Conservation (phyloP, 495 filamentous ascomycete species). For the Talaromyces nanjingensis region DNA sequence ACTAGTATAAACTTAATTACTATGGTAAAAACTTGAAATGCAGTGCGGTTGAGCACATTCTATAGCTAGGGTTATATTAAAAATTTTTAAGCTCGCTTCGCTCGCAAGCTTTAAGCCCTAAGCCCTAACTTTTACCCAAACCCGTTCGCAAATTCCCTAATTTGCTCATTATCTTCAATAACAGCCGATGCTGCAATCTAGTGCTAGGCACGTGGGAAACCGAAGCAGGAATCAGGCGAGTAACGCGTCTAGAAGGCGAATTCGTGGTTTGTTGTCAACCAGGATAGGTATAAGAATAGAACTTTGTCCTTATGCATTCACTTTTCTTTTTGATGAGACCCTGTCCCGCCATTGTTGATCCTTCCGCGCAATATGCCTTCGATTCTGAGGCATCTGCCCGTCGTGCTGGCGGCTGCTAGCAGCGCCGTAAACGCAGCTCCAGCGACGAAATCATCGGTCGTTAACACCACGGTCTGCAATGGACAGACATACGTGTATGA, state of each 20-base stretch:
- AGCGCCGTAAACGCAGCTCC: neutral
- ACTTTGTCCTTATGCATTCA: neutral
- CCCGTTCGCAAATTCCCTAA: too few species aligned
- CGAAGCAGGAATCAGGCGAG: neutral
- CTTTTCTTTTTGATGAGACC: neutral
- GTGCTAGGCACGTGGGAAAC: neutral
- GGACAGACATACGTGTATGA: conserved; percentile 60
- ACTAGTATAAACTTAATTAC: too few species aligned
- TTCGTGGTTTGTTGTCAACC: too few species aligned
- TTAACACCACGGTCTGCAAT: conserved; percentile 55
- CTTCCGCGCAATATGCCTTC: neutral
- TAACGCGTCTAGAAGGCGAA: neutral
- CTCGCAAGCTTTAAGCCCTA: too few species aligned
- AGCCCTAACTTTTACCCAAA: too few species aligned
- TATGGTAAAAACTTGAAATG: too few species aligned
- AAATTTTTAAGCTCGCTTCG: too few species aligned
- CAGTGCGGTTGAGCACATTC: too few species aligned
- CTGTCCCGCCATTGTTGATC: neutral
- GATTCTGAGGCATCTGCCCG: neutral
- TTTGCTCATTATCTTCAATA: too few species aligned
- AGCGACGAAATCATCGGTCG: conserved; percentile 8
- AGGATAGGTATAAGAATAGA: neutral
- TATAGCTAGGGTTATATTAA: too few species aligned
- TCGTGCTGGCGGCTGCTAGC: neutral
- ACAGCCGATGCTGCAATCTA: too few species aligned